Evolutionary conservation across 1,284 basidiomycete species (phyloP).

Genomic region (Anthracocystis walkeri): DNA sequence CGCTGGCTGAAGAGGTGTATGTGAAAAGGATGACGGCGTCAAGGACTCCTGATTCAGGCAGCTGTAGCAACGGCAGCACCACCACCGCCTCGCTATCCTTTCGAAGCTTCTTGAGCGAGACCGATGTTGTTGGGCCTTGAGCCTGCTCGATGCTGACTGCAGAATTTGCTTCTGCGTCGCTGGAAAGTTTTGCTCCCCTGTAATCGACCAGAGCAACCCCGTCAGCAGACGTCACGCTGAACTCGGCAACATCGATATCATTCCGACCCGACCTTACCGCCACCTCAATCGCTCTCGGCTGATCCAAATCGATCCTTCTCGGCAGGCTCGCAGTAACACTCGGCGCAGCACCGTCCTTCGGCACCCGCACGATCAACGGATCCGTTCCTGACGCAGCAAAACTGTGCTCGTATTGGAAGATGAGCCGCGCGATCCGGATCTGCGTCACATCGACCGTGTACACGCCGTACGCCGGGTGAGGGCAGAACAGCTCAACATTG

Average conservation of each 20-base stretch:
- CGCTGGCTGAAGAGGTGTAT: constrained; percentile 17
- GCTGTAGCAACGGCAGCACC: constrained; percentile 31
- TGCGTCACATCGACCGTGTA: constrained; percentile 65
- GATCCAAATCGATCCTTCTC: constrained; percentile 53
- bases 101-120: constrained; percentile 13
- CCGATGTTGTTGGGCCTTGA: background rate
- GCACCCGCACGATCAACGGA: constrained; percentile 46
- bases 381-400: constrained; percentile 9
- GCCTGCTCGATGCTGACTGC: background rate
- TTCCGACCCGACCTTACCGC: constrained; percentile 52
- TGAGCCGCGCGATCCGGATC: constrained; percentile 52
- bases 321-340: constrained; percentile 36
- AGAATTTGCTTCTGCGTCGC: background rate
- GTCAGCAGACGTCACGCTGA: constrained; percentile 31
- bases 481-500: constrained; percentile 46
- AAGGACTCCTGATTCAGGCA: constrained; percentile 34
- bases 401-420: constrained; percentile 58
- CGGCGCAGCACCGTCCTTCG: constrained; percentile 57
- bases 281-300: constrained; percentile 44
- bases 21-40: constrained; percentile 28
- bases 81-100: constrained; percentile 11
- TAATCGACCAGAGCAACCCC: constrained; percentile 16
- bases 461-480: constrained; percentile 50
- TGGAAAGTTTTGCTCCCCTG: background rate
- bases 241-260: constrained; percentile 30